Evolutionary conservation across 1,284 basidiomycete species (phyloP), one percentile per base, ranked within the genome.

Genomic region (Vanrija pseudolonga): DNA sequence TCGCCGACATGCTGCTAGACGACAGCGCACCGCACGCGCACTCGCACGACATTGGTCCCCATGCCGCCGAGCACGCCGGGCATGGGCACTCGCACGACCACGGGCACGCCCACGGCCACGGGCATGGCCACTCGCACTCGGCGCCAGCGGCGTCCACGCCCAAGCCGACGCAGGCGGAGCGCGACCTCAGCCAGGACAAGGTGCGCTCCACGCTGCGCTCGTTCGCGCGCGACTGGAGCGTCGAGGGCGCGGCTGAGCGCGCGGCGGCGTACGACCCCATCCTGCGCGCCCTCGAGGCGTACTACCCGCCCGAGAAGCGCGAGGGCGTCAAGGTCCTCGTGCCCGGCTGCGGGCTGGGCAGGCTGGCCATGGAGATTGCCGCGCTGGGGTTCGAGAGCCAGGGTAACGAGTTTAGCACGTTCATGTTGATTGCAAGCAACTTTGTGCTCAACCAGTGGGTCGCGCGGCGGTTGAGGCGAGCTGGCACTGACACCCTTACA

Each of bases 401-500:
- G 73, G 92, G 88, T 9, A 96, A 95, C 70, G 93, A 96, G 73
- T 95, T 94, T 70, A 92, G 89, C 32, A 88, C 92, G 60, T 92
- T 90, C 76, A 95, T 94, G 91, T 81, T 94, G 9, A 81, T 94
- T 1, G 80, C 86, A 2, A 90, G 90, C 6, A 88, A 85, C 67
- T 87, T 88, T 69, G 85, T 93, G 23, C 78, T 94, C 36, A 91
- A 90, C 67, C 82, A 81, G 88, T 89, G 62, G 19, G 75, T 57
- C 11, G 7, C 15, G 8, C 5, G 23, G 8, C 7, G 15, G 54
- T 49, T 55, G 37, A 56, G 23, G 17, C 5, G 15, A 44, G 23
- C 18, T 14, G 38, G 7, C 50, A 60, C 38, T 57, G 62, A 32
- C 64, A 68, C 47, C 45, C 40, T 36, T 22, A 22, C 55, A 90